These are phyloP conservation scores for Chytriomyces sp. DNA, from an alignment of 192 early-diverging fungal genomes.

Conservation along the genomic window DNA sequence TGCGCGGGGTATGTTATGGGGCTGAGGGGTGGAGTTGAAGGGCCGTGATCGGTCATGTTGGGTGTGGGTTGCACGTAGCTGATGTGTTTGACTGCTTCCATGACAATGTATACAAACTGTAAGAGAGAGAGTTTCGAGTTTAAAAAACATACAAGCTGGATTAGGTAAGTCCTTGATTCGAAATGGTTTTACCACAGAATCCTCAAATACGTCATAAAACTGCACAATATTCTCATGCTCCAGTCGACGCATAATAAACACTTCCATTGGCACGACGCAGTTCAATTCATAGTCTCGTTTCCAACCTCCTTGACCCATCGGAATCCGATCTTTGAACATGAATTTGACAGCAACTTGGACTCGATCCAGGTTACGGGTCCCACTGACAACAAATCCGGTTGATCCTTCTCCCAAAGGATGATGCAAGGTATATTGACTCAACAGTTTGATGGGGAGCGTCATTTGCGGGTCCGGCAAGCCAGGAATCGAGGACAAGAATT, in stretches of 20 bases:
- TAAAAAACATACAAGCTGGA: background rate
- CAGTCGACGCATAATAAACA: slow-evolving; percentile 67
- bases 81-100: slow-evolving; percentile 44
- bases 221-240: slow-evolving; percentile 52
- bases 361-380: slow-evolving; percentile 45
- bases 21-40: slow-evolving; percentile 8
- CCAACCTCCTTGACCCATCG: slow-evolving; percentile 69
- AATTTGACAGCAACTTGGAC: slow-evolving; percentile 64
- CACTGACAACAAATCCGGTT: slow-evolving; percentile 30
- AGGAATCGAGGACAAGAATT: slow-evolving; percentile 17
- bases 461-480: background rate
- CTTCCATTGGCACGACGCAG: slow-evolving; percentile 72
- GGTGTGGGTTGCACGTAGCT: slow-evolving; percentile 2
- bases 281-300: slow-evolving; percentile 67
- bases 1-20: background rate
- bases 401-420: slow-evolving; percentile 26
- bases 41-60: background rate
- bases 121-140: background rate
- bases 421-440: background rate
- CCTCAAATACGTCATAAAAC: slow-evolving; percentile 75
- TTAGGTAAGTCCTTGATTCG: background rate
- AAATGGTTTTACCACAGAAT: slow-evolving; percentile 44
- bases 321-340: slow-evolving; percentile 63
- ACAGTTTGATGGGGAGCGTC: slow-evolving; percentile 7
- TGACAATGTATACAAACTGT: slow-evolving; percentile 52